phyloP scores from a whole-genome alignment of 176 grass and related monocot species.

The Avena atlantica region DNA sequence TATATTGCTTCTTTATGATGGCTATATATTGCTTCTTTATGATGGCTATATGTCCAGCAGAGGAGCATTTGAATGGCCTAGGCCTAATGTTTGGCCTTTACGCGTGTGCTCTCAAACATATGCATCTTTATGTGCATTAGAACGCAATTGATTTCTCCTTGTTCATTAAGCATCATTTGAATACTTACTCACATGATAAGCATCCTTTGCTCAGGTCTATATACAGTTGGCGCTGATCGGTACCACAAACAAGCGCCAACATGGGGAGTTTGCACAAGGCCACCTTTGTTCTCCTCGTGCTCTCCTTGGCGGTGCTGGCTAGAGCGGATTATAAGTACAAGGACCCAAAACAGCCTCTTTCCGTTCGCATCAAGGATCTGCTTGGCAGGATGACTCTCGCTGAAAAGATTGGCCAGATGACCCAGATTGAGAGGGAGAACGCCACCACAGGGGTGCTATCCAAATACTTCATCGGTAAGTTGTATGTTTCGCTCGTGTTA shows the following conservation, averaged over 20 bases:
- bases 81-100: background rate
- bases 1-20: constrained; percentile 22
- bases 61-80: constrained; percentile 18
- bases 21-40: no score
- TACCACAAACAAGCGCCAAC: constrained; percentile 24
- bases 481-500: background rate
- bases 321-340: constrained; percentile 68
- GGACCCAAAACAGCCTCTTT: constrained; percentile 65
- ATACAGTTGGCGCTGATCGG: constrained; percentile 36
- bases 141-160: background rate
- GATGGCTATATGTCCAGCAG: background rate
- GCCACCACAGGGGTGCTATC: constrained; percentile 65
- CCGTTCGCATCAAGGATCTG: constrained; percentile 66
- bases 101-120: background rate
- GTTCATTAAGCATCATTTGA: constrained; percentile 7
- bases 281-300: constrained; percentile 49
- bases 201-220: constrained; percentile 23
- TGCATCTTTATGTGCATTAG: background rate
- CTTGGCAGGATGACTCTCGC: constrained; percentile 74
- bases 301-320: constrained; percentile 30
- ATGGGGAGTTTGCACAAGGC: constrained; percentile 59
- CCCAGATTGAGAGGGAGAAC: constrained; percentile 73
- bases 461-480: constrained; percentile 74
- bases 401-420: constrained; percentile 89
- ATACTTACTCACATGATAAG: constrained; percentile 8